Evolutionary conservation across 2,329 filamentous ascomycete species (phyloP), one percentile per base, ranked within the genome.

Genomic region (Sarocladiaceae sp.): DNA sequence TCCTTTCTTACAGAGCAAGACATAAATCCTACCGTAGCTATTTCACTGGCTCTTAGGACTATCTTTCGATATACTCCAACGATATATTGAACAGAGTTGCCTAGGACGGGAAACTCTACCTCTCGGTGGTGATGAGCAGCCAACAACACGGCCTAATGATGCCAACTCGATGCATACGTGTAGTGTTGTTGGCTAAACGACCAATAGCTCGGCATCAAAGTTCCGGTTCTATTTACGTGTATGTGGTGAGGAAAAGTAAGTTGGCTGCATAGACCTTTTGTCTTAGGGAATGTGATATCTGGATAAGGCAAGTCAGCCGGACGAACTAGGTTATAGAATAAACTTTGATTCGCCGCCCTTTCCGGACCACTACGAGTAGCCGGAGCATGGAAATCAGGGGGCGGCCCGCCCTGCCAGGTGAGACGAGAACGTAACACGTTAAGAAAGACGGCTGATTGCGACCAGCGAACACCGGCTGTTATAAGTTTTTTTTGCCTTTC

Each of bases 261-360:
- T 37, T 37, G 35, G 35, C 35, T 37, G 35, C 35, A 37, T 37
- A n/a, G 35, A 37, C 35, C 35, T 37, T 37, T 37, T 37, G 35
- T 37, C 35, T 37, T 37, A 37, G 35, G 35, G 35, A 37, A 37
- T 37, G 35, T 37, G 35, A 37, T 37, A 37, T n/a, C 35, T 37
- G 35, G 18, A 10, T 37, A 37, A 37, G 35, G 35, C 35, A 37
- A n/a, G n/a, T n/a, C 35, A 37, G 10, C 35, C 35, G 35, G 35
- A 37, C n/a, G 35, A 17, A 11, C 35, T 40, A 23, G 23, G 37
- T 40, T 40, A 23, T 23, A 40, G 37, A 40, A 40, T 40, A 40
- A 20, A 40, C 37, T 40, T 40, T 40, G 37, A 40, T 40, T 40
- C 20, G 37, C 37, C 13, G 37, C 37, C 37, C 37, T 40, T 40